Conservation (phyloP, 2,329 filamentous ascomycete genomes). For the Ceratocystis alfenasii region DNA sequence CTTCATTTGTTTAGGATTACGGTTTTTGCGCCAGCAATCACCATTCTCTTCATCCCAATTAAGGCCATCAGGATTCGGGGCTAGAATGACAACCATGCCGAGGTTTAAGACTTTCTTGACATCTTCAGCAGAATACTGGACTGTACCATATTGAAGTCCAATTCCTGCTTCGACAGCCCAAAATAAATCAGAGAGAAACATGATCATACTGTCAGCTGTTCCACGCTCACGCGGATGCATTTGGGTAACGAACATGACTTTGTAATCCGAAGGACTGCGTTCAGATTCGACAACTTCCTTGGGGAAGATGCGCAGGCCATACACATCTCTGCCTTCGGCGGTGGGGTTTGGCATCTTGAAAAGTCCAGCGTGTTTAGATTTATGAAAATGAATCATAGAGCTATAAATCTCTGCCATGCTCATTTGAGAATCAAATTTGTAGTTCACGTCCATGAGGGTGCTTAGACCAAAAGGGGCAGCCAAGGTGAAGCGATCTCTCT, state of each 20-base stretch:
- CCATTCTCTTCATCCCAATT: slow-evolving; percentile 39
- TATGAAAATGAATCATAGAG: slow-evolving; percentile 34
- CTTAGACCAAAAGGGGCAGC: slow-evolving; percentile 28
- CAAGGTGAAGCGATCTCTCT: neutral
- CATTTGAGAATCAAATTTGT: slow-evolving; percentile 32
- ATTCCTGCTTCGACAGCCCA: slow-evolving; percentile 38
- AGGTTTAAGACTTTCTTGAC: slow-evolving; percentile 40
- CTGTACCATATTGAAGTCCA: slow-evolving; percentile 41
- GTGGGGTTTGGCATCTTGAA: slow-evolving; percentile 36
- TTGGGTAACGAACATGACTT: slow-evolving; percentile 41
- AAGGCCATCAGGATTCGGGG: slow-evolving; percentile 45
- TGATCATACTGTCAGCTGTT: slow-evolving; percentile 43
- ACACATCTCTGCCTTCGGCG: slow-evolving; percentile 32
- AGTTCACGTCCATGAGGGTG: slow-evolving; percentile 28
- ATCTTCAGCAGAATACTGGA: slow-evolving; percentile 40
- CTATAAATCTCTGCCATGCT: slow-evolving; percentile 36
- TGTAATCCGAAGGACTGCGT: slow-evolving; percentile 28
- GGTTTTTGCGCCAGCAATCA: slow-evolving; percentile 46
- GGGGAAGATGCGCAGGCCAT: slow-evolving; percentile 29
- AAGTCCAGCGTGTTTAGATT: slow-evolving; percentile 32
- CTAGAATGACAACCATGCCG: slow-evolving; percentile 42
- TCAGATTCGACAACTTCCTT: slow-evolving; percentile 5
- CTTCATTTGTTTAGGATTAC: slow-evolving; percentile 29
- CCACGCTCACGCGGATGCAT: slow-evolving; percentile 49
- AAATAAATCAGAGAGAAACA: slow-evolving; percentile 47